Percentiles rank a stretch among this genome's conserved stretches.
These are phyloP conservation scores for Peniophora sp. DNA, from an alignment of 1,284 basidiomycete genomes.

Conservation along the genomic window DNA sequence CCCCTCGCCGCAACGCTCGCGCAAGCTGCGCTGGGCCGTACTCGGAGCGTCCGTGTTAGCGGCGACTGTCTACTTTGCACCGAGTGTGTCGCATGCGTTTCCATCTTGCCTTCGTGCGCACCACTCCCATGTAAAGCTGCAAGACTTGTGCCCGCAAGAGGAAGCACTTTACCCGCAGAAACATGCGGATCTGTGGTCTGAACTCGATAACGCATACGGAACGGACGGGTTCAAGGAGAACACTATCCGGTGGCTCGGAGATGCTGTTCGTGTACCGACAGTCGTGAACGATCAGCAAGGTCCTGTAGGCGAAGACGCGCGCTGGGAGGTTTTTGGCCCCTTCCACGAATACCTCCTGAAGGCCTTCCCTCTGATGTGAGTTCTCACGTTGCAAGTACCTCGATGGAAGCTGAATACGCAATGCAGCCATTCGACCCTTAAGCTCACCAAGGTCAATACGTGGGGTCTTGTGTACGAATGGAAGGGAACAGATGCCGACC, in stretches of 20 bases:
- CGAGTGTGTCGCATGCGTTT: not conserved
- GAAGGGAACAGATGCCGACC: conserved; percentile 42
- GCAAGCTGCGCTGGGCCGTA: not conserved
- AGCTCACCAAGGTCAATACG: conserved; percentile 51
- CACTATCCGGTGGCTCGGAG: conserved; percentile 46
- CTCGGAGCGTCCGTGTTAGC: not conserved
- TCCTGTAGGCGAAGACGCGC: conserved; percentile 32
- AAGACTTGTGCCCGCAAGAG: conserved; percentile 36
- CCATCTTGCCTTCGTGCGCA: not conserved
- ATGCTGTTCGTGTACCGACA: conserved; percentile 36
- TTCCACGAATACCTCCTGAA: conserved; percentile 35
- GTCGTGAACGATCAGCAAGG: conserved; percentile 34
- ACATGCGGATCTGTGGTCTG: conserved; percentile 33
- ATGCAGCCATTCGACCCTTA: conserved; percentile 40
- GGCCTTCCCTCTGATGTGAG: conserved; percentile 34
- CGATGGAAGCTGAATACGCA: not conserved
- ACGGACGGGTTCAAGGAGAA: conserved; percentile 36
- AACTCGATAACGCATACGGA: conserved; percentile 29
- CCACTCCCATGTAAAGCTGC: not conserved
- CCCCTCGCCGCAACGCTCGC: not conserved
- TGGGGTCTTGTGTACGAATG: conserved; percentile 62
- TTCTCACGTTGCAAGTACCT: conserved; percentile 1
- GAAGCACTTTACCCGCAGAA: conserved; percentile 32
- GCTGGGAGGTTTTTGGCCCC: conserved; percentile 33
- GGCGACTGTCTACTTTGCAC: not conserved